Conservation (phyloP, 2,329 filamentous ascomycete genomes). For the Leptographium galeiforme region DNA sequence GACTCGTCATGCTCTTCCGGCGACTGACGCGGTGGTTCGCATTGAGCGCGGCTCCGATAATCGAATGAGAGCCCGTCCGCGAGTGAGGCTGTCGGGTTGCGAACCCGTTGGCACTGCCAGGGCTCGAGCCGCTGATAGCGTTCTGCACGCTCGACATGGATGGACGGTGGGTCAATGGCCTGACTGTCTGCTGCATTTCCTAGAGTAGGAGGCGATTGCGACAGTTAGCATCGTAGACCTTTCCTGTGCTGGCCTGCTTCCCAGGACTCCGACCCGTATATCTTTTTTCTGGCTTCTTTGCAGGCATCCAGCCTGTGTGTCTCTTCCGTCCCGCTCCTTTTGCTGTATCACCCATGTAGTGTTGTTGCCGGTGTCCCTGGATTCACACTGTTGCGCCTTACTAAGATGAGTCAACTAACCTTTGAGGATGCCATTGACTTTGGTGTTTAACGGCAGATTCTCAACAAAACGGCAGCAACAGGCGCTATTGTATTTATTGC, state of each 20-base stretch:
- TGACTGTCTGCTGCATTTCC: slow-evolving; percentile 53
- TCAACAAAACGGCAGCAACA: neutral
- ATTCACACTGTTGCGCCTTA: too few relatives aligned
- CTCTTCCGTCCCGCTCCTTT: neutral
- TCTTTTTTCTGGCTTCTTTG: neutral
- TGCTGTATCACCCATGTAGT: neutral
- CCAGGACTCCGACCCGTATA: neutral
- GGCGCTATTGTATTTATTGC: neutral
- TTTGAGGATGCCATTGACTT: slow-evolving; percentile 19
- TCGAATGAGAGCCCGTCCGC: slow-evolving; percentile 69
- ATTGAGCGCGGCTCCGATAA: slow-evolving; percentile 55
- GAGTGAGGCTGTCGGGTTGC: slow-evolving; percentile 49
- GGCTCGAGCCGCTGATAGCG: neutral
- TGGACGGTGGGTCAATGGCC: slow-evolving; percentile 52
- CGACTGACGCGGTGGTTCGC: slow-evolving; percentile 75
- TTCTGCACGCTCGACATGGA: slow-evolving; percentile 46
- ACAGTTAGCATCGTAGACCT: neutral
- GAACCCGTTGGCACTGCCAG: slow-evolving; percentile 44
- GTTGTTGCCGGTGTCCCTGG: neutral
- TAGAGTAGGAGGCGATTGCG: slow-evolving; percentile 15
- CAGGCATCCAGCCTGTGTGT: too few relatives aligned
- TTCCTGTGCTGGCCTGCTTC: neutral
- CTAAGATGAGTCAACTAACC: slow-evolving; percentile 6
- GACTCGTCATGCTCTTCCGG: slow-evolving; percentile 81
- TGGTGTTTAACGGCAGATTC: neutral